A percentile compares a stretch with the other conserved stretches of the same genome.
These are phyloP conservation scores for Suillus brevipes DNA, from an alignment of 768 basidiomycete genomes.

Conservation along the genomic window DNA sequence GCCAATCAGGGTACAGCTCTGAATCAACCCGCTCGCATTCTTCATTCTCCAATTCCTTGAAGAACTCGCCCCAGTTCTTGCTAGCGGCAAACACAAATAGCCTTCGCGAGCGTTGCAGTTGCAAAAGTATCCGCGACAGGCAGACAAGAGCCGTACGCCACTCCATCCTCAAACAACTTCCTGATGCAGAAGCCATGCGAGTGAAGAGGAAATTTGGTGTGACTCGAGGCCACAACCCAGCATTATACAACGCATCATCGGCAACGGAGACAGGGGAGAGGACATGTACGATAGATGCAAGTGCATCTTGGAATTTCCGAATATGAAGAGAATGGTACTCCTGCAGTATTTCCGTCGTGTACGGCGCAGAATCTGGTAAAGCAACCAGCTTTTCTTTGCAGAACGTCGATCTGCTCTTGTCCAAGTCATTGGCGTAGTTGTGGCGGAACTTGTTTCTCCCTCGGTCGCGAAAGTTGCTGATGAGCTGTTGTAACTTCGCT, in stretches of 20 bases:
- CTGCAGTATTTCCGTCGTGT: neutral
- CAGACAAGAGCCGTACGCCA: constrained; percentile 30
- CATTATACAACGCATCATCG: constrained; percentile 8
- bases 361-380: neutral
- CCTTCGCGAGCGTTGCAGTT: constrained; percentile 34
- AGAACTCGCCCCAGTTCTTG: constrained; percentile 8
- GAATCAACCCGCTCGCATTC: constrained; percentile 9
- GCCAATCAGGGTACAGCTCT: constrained; percentile 5
- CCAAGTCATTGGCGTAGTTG: constrained; percentile 15
- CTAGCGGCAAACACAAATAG: constrained; percentile 23
- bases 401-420: neutral
- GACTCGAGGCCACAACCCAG: constrained; percentile 35
- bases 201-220: constrained; percentile 28
- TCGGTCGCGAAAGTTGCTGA: constrained; percentile 1
- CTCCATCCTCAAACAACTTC: constrained; percentile 1
- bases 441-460: constrained; percentile 12
- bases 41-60: constrained; percentile 12
- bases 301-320: neutral
- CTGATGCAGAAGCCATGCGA: constrained; percentile 22
- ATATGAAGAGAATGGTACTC: neutral
- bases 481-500: constrained; percentile 9
- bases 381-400: neutral
- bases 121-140: constrained; percentile 28
- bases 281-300: neutral
- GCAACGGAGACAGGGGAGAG: neutral